A percentile compares a stretch with the other conserved stretches of the same genome.
These are phyloP conservation scores for Tetrapisispora arboricola DNA, from an alignment of 805 yeast species.

Conservation along the genomic window DNA sequence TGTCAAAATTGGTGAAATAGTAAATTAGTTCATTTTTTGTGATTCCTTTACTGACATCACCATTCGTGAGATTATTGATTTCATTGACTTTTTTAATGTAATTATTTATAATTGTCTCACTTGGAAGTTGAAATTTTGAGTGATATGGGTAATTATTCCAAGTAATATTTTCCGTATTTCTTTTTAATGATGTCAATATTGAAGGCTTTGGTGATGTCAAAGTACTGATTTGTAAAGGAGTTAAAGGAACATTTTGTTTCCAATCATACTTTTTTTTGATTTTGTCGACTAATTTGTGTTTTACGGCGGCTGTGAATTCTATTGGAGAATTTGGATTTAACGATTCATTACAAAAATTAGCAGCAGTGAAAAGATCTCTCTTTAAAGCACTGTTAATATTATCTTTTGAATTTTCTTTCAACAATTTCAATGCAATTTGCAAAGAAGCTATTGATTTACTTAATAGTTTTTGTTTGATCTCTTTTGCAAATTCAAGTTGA, in stretches of 20 bases:
- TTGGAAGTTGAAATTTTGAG: slow-evolving; percentile 61
- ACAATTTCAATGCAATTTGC: slow-evolving; percentile 57
- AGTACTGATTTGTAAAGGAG: slow-evolving; percentile 12
- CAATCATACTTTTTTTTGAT: slow-evolving; percentile 40
- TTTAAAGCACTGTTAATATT: slow-evolving; percentile 57
- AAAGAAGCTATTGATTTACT: slow-evolving; percentile 72
- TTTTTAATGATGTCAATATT: slow-evolving; percentile 24
- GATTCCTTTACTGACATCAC: slow-evolving; percentile 38
- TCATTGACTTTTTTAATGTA: slow-evolving; percentile 37
- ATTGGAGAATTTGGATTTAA: slow-evolving; percentile 22
- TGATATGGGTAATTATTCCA: slow-evolving; percentile 36
- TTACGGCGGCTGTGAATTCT: slow-evolving; percentile 63
- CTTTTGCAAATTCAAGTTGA: slow-evolving; percentile 56
- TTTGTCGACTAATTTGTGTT: slow-evolving; percentile 53
- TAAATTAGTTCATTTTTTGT: slow-evolving; percentile 57
- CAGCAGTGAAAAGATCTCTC: slow-evolving; percentile 66
- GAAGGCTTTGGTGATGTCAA: slow-evolving; percentile 27
- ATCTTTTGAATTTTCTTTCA: slow-evolving; percentile 49
- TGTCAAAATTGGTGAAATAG: slow-evolving; percentile 37
- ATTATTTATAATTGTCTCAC: slow-evolving; percentile 49
- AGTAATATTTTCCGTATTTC: slow-evolving; percentile 26
- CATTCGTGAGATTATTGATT: slow-evolving; percentile 44
- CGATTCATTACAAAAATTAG: slow-evolving; percentile 45
- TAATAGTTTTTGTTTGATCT: slow-evolving; percentile 44
- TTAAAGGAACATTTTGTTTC: slow-evolving; percentile 30